phyloP scores from a whole-genome alignment of 129 eudicot genomes.

The Centrapalus pauciflorus region DNA sequence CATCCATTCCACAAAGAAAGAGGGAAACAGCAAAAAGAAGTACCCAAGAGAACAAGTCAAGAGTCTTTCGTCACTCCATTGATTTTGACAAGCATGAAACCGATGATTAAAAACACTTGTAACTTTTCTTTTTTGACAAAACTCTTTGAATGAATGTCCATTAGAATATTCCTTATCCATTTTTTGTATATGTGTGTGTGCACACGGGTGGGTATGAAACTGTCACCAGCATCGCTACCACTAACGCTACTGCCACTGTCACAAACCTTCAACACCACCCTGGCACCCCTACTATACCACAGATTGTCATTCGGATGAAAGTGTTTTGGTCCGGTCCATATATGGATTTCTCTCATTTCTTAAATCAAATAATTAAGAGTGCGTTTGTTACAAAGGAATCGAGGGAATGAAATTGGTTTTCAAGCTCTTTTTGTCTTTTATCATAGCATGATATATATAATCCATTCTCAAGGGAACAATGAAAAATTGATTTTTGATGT shows the following conservation, averaged over 20 bases:
- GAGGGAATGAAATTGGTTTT: no score
- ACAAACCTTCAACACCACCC: background rate
- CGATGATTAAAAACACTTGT: background rate
- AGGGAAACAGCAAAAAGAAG: background rate
- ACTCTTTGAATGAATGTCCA: background rate
- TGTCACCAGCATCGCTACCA: background rate
- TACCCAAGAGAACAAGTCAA: conserved; percentile 5
- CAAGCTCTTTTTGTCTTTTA: no score
- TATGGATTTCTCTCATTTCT: no score
- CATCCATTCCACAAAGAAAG: background rate
- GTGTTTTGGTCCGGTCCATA: no score
- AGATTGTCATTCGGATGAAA: background rate
- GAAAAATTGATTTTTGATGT: no score
- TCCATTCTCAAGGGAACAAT: no score
- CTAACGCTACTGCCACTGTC: background rate
- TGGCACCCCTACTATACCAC: no score
- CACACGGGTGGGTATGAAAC: no score
- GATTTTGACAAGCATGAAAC: conserved; percentile 12
- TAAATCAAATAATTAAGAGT: no score
- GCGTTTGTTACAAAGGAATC: no score
- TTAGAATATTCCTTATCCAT: conserved; percentile 8
- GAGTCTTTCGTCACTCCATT: background rate
- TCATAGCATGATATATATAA: no score
- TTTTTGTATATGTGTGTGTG: background rate
- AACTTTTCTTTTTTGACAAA: background rate